These are phyloP conservation scores for Sphagnum contortum DNA, from an alignment of 225 moss, liverwort and hornwort genomes.

Conservation along the genomic window DNA sequence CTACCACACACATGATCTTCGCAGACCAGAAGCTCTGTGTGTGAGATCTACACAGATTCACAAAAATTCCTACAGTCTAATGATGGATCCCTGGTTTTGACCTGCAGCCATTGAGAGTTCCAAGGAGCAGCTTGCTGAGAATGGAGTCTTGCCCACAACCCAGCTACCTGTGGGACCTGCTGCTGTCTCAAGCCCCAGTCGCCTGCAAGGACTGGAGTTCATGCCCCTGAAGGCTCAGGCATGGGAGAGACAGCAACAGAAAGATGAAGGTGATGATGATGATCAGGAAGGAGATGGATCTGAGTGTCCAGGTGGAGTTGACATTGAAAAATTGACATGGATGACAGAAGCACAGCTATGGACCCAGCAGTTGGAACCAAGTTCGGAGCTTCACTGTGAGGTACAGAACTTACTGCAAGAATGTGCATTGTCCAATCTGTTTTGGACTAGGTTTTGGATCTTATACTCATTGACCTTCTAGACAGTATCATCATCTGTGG, in stretches of 20 bases:
- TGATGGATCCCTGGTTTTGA: too few species aligned
- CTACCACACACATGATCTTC: too few species aligned
- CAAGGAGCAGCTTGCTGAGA: conserved; percentile 29
- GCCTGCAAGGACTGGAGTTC: conserved; percentile 27
- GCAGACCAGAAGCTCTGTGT: too few species aligned
- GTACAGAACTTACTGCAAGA: conserved; percentile 6
- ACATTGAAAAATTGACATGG: conserved; percentile 59
- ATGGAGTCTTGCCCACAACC: too few species aligned
- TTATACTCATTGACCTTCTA: too few species aligned
- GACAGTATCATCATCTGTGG: too few species aligned
- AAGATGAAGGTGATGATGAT: conserved; percentile 19
- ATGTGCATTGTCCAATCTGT: too few species aligned
- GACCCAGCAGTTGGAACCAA: conserved; percentile 55
- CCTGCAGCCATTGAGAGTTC: conserved; percentile 63
- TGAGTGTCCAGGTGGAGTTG: conserved; percentile 7
- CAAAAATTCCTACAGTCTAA: neutral
- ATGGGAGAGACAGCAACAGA: conserved; percentile 47
- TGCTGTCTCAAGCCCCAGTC: too few species aligned
- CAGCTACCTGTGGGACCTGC: too few species aligned
- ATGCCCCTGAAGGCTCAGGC: conserved; percentile 51
- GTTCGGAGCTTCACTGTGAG: conserved; percentile 25
- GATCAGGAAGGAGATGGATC: conserved; percentile 25
- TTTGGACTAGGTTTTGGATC: too few species aligned
- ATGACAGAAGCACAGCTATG: conserved; percentile 96
- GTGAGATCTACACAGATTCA: too few species aligned